Percentiles rank a stretch among this genome's conserved stretches.
These are phyloP conservation scores for Cystobasidiaceae sp. DNA, from an alignment of 1,284 basidiomycete species.

Conservation along the genomic window DNA sequence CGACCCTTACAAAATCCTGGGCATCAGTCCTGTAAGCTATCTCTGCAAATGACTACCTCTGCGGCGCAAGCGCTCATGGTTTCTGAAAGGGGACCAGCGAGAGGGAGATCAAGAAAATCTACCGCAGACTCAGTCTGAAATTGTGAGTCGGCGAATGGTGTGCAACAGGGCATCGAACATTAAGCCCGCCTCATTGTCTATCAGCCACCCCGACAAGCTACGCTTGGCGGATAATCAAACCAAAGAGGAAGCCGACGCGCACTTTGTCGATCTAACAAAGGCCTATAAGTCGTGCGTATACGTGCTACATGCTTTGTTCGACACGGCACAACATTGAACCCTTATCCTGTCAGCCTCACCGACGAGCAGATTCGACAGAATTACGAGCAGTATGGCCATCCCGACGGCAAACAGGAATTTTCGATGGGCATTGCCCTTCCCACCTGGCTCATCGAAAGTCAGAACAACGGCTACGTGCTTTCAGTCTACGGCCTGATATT, in stretches of 20 bases:
- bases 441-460: conserved; percentile 84
- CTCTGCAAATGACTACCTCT: too few relatives aligned
- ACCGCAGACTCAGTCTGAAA: conserved; percentile 83
- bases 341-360: conserved; percentile 65
- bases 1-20: conserved; percentile 91
- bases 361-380: conserved; percentile 92
- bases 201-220: conserved; percentile 95
- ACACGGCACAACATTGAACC: too few relatives aligned
- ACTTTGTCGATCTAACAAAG: conserved; percentile 92
- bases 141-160: conserved; percentile 61
- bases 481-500: conserved; percentile 81
- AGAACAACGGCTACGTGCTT: conserved; percentile 87
- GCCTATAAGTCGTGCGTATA: conserved; percentile 99
- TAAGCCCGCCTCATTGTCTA: neutral
- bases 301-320: too few relatives aligned
- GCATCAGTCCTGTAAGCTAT: conserved; percentile 63
- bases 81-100: conserved; percentile 66
- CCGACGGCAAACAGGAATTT: conserved; percentile 91
- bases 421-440: conserved; percentile 95
- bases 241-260: conserved; percentile 76
- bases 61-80: too few relatives aligned
- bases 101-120: conserved; percentile 94
- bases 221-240: conserved; percentile 77
- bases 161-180: too few relatives aligned
- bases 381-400: conserved; percentile 85